Base-by-base conservation (phyloP, 179 eudicot genomes). In the Beta corolliflora region DNA sequence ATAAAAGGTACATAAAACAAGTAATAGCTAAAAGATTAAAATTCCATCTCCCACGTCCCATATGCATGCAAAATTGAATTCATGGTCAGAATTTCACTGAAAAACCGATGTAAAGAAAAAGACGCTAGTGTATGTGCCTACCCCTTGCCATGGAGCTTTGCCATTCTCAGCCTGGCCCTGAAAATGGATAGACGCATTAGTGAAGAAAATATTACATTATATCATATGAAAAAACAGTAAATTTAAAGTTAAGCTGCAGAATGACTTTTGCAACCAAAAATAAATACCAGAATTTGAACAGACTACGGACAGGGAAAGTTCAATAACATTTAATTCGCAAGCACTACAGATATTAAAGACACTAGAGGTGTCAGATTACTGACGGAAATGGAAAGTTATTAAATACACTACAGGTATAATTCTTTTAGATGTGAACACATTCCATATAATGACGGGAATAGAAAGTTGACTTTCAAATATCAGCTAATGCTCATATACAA, bases 61-160 rank as follows among this genome's bases (percentile, higher is more conserved):
- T 14, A 25, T 64, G 69, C 44, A 4, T 23, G 69, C 7, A 64
- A 64, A 29, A 23, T 7, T 69, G 73, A 45, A 10, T 69, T 14
- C 23, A 44, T 63, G 21, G 63, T 63, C 41, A 46, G 3, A 53
- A 9, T 46, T 16, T 12, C 11, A 36, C 19, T 63, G 13, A 15
- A 16, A n/a, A n/a, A 2, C 59, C 4, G 2, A 15, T 41, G 6
- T 0, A 45, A 68, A 54, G 9, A 58, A 77, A 68, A 71, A n/a
- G 48, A 41, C 7, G 5, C 2, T 16, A 11, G 58, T 9, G 73
- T 31, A 58, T n/a, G 7, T 71, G 50, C 83, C 79, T 91, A 96
- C 99, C 97, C 97, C 98, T 88, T 93, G 83, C 99, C 99, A 94
- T 63, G 98, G 96, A 81, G 98, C 91, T 90, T 94, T 92, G 10